These are phyloP conservation scores for Arthrobotrys sinensis DNA, from an alignment of 2,329 filamentous ascomycete genomes.

Conservation along the genomic window DNA sequence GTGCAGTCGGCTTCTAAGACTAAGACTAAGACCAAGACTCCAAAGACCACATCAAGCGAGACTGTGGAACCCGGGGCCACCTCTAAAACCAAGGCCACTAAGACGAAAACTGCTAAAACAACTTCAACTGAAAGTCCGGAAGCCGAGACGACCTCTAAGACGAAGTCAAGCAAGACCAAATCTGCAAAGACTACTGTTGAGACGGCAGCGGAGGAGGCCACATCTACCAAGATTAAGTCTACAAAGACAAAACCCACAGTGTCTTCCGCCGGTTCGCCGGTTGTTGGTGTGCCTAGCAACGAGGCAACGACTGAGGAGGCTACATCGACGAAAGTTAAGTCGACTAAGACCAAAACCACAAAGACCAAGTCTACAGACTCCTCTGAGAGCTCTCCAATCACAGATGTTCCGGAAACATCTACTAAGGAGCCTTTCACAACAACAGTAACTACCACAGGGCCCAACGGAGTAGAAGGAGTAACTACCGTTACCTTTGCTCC, in stretches of 20 bases:
- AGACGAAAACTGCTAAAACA: slow-evolving; percentile 11
- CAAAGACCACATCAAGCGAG: background rate
- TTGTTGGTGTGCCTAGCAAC: background rate
- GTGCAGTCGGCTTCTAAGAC: background rate
- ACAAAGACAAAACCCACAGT: background rate
- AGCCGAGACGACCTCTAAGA: background rate
- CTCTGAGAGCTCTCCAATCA: background rate
- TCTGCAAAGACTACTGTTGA: background rate
- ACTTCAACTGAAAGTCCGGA: background rate
- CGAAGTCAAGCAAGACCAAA: background rate
- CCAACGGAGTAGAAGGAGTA: slow-evolving; percentile 24
- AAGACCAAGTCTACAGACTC: background rate
- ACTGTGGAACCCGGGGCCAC: background rate
- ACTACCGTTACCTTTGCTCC: background rate
- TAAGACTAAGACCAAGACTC: slow-evolving; percentile 11
- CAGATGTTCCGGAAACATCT: background rate
- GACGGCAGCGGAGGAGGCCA: background rate
- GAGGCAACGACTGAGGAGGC: background rate
- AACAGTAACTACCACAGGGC: slow-evolving; percentile 15
- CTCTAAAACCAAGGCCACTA: slow-evolving; percentile 9
- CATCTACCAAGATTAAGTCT: background rate
- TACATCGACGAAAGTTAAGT: background rate
- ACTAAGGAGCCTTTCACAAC: background rate
- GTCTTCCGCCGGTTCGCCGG: background rate
- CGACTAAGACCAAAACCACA: background rate